Percentiles rank a stretch among this genome's conserved stretches.
Evolutionary conservation across 768 basidiomycete genomes (phyloP).

Genomic region (Lactifluus piperatus): DNA sequence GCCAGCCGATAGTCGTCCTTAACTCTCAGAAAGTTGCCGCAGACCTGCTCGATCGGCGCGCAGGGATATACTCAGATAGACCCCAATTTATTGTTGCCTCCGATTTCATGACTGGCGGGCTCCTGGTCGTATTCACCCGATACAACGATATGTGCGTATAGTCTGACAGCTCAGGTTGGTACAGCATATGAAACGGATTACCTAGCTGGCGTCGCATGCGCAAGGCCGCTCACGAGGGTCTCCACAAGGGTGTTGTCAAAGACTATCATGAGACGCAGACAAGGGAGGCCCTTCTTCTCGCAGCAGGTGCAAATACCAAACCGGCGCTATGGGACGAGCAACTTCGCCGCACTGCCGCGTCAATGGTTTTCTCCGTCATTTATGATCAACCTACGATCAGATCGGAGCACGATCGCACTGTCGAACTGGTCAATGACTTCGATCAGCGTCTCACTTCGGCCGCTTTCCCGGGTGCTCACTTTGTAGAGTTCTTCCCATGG

Average conservation of each 20-base stretch:
- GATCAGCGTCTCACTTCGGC: slow-evolving; percentile 27
- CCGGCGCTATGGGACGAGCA: slow-evolving; percentile 28
- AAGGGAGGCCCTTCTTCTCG: slow-evolving; percentile 27
- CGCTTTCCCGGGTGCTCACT: slow-evolving; percentile 29
- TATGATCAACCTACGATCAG: slow-evolving; percentile 22
- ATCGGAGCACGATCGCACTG: slow-evolving; percentile 14
- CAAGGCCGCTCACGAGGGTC: slow-evolving; percentile 29
- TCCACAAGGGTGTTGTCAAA: slow-evolving; percentile 23
- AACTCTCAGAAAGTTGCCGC: slow-evolving; percentile 24
- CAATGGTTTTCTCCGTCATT: slow-evolving; percentile 24
- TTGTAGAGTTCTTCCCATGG: slow-evolving; percentile 19
- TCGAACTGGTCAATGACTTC: slow-evolving; percentile 23
- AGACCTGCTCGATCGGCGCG: slow-evolving; percentile 28
- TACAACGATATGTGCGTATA: slow-evolving; percentile 14
- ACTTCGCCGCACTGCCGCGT: slow-evolving; percentile 25
- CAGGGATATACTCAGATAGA: slow-evolving; percentile 26
- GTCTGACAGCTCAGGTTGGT: background rate
- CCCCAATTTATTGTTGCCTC: slow-evolving; percentile 16
- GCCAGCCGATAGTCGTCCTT: slow-evolving; percentile 23
- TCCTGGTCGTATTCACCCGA: slow-evolving; percentile 14
- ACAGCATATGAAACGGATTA: background rate
- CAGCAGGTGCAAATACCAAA: slow-evolving; percentile 24
- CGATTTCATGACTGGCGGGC: slow-evolving; percentile 18
- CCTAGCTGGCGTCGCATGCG: slow-evolving; percentile 30
- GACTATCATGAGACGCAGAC: slow-evolving; percentile 25